phyloP scores from a whole-genome alignment of 1,284 basidiomycete genomes.

The Amylostereum areolatum region DNA sequence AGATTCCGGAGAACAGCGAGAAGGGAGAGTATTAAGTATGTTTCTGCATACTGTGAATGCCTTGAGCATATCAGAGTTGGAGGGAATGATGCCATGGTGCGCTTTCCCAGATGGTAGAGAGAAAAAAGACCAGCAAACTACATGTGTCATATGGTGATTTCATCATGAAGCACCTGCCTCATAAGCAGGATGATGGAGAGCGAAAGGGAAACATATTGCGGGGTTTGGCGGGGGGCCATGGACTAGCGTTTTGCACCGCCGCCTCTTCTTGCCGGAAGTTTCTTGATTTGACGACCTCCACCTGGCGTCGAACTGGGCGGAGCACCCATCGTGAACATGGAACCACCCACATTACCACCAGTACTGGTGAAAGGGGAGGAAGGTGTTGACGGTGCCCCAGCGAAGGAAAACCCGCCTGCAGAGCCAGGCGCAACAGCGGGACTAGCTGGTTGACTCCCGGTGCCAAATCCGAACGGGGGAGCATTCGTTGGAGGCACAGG shows the following conservation, averaged over 20 bases:
- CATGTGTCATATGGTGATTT: too few species aligned
- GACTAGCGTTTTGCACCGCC: slow-evolving; percentile 8
- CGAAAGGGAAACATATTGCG: too few species aligned
- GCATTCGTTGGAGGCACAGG: slow-evolving; percentile 18
- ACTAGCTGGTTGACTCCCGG: not conserved
- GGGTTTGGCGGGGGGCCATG: too few species aligned
- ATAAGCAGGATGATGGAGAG: too few species aligned
- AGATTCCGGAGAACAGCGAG: too few species aligned
- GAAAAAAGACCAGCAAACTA: too few species aligned
- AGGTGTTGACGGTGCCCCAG: slow-evolving; percentile 9
- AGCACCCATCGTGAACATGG: slow-evolving; percentile 54
- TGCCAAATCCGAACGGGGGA: not conserved
- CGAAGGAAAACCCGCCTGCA: not conserved
- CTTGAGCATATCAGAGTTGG: too few species aligned
- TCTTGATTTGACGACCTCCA: slow-evolving; percentile 39
- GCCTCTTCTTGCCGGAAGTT: slow-evolving; percentile 35
- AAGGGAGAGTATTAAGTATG: too few species aligned
- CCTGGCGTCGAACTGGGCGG: slow-evolving; percentile 32
- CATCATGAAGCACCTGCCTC: too few species aligned
- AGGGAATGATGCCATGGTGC: too few species aligned
- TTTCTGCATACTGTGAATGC: too few species aligned
- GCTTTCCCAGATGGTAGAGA: too few species aligned
- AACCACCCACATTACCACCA: slow-evolving; percentile 25
- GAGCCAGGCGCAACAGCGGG: not conserved
- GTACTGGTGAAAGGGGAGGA: slow-evolving; percentile 33